These are phyloP conservation scores for Stromatinia cepivora DNA, from an alignment of 2,329 filamentous ascomycete species.

Conservation along the genomic window DNA sequence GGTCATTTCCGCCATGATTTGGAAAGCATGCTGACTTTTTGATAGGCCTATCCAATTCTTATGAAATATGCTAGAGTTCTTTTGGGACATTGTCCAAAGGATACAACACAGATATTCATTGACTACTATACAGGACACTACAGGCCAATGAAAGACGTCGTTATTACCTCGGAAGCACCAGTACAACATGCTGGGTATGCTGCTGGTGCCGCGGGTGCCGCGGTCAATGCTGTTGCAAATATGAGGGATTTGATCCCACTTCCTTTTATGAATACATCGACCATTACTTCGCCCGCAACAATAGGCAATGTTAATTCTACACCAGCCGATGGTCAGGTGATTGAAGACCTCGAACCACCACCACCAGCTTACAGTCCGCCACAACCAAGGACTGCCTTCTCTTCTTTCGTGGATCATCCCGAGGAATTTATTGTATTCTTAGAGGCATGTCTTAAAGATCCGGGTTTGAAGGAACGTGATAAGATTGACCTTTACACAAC, in stretches of 20 bases:
- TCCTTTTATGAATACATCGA: constrained; percentile 75
- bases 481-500: constrained; percentile 89
- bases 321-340: constrained; percentile 53
- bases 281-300: constrained; percentile 54
- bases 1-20: constrained; percentile 39
- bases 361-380: constrained; percentile 70
- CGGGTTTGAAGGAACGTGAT: constrained; percentile 70
- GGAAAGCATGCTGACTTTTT: constrained; percentile 23
- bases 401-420: constrained; percentile 91
- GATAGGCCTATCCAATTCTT: constrained; percentile 77
- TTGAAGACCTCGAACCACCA: constrained; percentile 49
- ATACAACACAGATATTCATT: constrained; percentile 85
- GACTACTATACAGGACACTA: constrained; percentile 92
- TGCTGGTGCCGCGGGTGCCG: constrained; percentile 54
- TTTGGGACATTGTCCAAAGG: constrained; percentile 78
- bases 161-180: constrained; percentile 31
- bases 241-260: constrained; percentile 80
- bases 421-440: constrained; percentile 90
- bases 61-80: constrained; percentile 95
- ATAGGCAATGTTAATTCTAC: constrained; percentile 53
- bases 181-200: constrained; percentile 38
- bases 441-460: constrained; percentile 78
- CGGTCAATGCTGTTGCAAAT: constrained; percentile 80
- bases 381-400: constrained; percentile 85
- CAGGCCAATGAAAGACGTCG: constrained; percentile 64